Percentiles rank a stretch among this genome's conserved stretches.
Conservation (phyloP, 352 stramenopile genomes). For the Phytopythium ostracodes region DNA sequence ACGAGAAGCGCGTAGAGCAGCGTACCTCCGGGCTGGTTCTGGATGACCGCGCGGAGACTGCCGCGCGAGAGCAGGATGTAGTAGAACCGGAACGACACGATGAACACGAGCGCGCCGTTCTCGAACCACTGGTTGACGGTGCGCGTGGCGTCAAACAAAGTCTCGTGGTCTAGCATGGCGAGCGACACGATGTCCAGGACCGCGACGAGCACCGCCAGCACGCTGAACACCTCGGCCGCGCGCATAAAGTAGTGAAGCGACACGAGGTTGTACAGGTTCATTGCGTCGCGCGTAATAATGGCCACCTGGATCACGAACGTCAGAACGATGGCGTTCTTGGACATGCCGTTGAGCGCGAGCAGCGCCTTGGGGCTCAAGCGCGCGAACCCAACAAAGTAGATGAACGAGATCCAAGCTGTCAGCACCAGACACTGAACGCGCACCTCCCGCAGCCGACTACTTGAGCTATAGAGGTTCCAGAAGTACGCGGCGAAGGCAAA, state of each 20-base stretch:
- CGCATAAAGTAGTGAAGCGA: constrained; percentile 19
- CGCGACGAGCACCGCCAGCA: background rate
- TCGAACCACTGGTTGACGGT: constrained; percentile 9
- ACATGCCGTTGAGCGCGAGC: constrained; percentile 15
- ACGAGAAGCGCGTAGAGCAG: constrained; percentile 22
- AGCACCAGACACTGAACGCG: constrained; percentile 8
- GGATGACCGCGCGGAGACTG: constrained; percentile 9
- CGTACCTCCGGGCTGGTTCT: constrained; percentile 18
- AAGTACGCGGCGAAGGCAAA: constrained; percentile 16
- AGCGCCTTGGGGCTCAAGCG: constrained; percentile 7
- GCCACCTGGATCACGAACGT: constrained; percentile 25
- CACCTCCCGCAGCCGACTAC: constrained; percentile 4
- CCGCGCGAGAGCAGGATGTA: constrained; percentile 20
- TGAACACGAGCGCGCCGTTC: constrained; percentile 19
- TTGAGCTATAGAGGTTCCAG: constrained; percentile 11
- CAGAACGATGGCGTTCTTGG: constrained; percentile 13
- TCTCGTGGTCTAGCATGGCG: background rate
- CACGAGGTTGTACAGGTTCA: constrained; percentile 20
- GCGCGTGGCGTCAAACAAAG: background rate
- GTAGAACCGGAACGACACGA: constrained; percentile 26
- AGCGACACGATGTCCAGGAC: constrained; percentile 8
- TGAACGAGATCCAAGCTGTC: constrained; percentile 9
- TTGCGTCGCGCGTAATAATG: constrained; percentile 27
- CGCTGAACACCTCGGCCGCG: constrained; percentile 13
- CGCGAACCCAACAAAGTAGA: constrained; percentile 13